Evolutionary conservation across 192 early-diverging fungal genomes (phyloP).

Genomic region (Coemansia furcata): DNA sequence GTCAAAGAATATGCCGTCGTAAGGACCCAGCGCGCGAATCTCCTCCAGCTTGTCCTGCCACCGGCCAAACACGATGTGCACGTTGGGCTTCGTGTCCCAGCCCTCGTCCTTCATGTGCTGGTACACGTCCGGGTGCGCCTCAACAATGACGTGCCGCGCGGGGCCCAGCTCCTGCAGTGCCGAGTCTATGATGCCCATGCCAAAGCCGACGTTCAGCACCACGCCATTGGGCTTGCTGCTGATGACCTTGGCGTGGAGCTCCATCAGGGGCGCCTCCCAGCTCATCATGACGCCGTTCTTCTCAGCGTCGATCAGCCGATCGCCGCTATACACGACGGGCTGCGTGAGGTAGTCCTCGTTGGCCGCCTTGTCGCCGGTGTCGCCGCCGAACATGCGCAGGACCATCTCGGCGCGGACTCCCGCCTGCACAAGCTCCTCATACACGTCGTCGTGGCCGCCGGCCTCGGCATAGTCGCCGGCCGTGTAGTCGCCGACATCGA

Average conservation of each 20-base stretch:
- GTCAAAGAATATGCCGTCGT: conserved; percentile 95
- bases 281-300: conserved; percentile 98
- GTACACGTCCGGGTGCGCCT: conserved; percentile 97
- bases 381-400: conserved; percentile 55
- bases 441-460: conserved; percentile 66
- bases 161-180: conserved; percentile 75
- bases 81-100: conserved; percentile 83
- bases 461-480: conserved; percentile 81
- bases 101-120: conserved; percentile 76
- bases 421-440: conserved; percentile 76
- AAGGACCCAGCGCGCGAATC: conserved; percentile 59
- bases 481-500: conserved; percentile 70
- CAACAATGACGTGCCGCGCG: conserved; percentile 82
- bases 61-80: conserved; percentile 82
- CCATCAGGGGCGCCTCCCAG: conserved; percentile 95
- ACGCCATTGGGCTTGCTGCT: conserved; percentile 39
- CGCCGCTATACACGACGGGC: conserved; percentile 78
- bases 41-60: conserved; percentile 88
- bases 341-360: conserved; percentile 79
- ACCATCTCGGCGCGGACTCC: conserved; percentile 84
- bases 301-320: conserved; percentile 77
- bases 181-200: conserved; percentile 86
- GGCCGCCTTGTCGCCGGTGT: conserved; percentile 54
- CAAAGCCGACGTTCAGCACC: conserved; percentile 67
- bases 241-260: conserved; percentile 78